These are phyloP conservation scores for Aphanocladium album DNA, from an alignment of 2,329 filamentous ascomycete genomes.

Conservation along the genomic window DNA sequence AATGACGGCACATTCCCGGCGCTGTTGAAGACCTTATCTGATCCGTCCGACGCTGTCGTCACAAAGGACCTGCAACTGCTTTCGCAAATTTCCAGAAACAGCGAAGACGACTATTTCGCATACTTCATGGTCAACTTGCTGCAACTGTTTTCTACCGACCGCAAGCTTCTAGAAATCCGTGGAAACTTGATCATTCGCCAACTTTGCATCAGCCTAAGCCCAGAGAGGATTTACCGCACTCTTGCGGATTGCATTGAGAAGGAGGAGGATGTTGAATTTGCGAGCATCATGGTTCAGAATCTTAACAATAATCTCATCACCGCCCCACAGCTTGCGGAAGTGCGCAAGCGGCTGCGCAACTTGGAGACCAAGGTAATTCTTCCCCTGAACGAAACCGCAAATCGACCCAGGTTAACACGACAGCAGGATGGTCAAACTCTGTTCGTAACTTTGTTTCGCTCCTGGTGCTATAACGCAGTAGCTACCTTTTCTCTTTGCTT, in stretches of 20 bases:
- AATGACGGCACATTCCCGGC: constrained; percentile 97
- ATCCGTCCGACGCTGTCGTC: constrained; percentile 91
- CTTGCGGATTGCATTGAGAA: constrained; percentile 95
- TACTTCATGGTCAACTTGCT: constrained; percentile 97
- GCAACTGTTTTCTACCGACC: constrained; percentile 91
- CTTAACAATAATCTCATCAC: constrained; percentile 99
- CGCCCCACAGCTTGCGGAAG: constrained; percentile 84
- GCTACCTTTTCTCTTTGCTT: constrained; percentile 95
- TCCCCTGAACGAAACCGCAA: not conserved
- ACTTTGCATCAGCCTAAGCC: constrained; percentile 84
- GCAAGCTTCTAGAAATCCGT: constrained; percentile 81
- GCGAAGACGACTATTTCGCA: constrained; percentile 94
- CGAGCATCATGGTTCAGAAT: constrained; percentile 99
- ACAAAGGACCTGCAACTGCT: constrained; percentile 89
- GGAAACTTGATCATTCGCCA: constrained; percentile 97
- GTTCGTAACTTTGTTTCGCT: constrained; percentile 89
- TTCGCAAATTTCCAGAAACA: constrained; percentile 93
- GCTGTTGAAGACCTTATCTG: constrained; percentile 89
- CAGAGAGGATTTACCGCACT: constrained; percentile 92
- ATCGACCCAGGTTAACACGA: not conserved
- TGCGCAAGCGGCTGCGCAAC: constrained; percentile 85
- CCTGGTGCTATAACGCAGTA: constrained; percentile 98
- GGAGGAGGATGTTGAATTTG: constrained; percentile 97
- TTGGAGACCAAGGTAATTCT: constrained; percentile 71
- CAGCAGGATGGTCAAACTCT: constrained; percentile 83